Conservation (phyloP, 2,329 filamentous ascomycete genomes). For the Fusarium bactridioides region DNA sequence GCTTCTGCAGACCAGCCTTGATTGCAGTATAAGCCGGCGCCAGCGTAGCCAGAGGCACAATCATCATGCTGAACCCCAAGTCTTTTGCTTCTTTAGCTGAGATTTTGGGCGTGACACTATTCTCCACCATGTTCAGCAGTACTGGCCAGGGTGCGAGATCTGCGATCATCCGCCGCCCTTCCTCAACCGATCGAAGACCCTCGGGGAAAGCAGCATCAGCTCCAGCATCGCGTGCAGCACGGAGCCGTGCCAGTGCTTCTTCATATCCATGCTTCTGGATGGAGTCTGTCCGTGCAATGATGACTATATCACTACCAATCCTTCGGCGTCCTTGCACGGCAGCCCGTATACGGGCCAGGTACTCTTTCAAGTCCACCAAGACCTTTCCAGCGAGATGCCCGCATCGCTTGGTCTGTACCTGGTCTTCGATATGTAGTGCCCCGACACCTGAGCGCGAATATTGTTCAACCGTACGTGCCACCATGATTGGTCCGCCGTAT, state of each 20-base stretch:
- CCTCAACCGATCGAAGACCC: neutral
- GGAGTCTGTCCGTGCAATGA: neutral
- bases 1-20: neutral
- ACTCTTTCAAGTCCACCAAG: neutral
- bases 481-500: neutral
- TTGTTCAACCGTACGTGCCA: neutral
- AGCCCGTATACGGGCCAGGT: neutral
- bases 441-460: conserved; percentile 2
- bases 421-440: neutral
- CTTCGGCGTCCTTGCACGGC: neutral
- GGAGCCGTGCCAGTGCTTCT: neutral
- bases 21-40: neutral
- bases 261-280: conserved; percentile 1
- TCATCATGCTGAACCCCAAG: neutral
- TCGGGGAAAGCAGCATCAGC: neutral
- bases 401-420: neutral
- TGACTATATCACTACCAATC: neutral
- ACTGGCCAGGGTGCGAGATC: neutral
- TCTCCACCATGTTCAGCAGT: neutral
- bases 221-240: neutral
- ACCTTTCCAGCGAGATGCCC: neutral
- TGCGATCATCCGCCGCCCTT: neutral
- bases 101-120: neutral
- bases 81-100: neutral
- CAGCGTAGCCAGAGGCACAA: neutral